Evolutionary conservation across 2,329 filamentous ascomycete genomes (phyloP).

Genomic region (Clonostachys rosea): DNA sequence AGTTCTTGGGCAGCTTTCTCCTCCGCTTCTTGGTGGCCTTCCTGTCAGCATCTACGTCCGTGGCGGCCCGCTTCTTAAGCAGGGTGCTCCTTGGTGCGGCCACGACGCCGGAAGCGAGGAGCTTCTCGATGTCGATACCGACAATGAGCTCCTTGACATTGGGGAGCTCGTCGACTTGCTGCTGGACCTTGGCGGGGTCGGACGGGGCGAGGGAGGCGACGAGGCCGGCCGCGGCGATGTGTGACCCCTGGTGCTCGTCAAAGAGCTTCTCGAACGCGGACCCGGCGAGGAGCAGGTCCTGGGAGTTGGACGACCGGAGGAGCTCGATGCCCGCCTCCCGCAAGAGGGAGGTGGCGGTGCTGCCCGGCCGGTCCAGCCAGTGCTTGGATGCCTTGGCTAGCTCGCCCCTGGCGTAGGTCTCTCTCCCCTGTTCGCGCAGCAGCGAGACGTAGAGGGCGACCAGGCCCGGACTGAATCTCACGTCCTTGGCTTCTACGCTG

Average conservation of each 20-base stretch:
- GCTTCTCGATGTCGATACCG: constrained; percentile 53
- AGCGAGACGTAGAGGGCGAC: constrained; percentile 76
- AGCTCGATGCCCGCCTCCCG: constrained; percentile 80
- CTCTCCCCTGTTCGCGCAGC: constrained; percentile 72
- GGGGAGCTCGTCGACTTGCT: constrained; percentile 53
- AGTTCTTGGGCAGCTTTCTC: constrained; percentile 66
- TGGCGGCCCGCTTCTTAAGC: constrained; percentile 43
- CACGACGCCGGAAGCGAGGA: constrained; percentile 63
- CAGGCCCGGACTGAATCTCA: constrained; percentile 79
- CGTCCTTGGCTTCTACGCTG: constrained; percentile 54
- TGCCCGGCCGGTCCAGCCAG: constrained; percentile 61
- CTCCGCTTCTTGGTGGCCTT: constrained; percentile 50
- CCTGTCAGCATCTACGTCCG: constrained; percentile 23
- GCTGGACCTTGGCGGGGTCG: constrained; percentile 49
- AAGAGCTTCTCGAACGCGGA: constrained; percentile 76
- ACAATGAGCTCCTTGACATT: constrained; percentile 57
- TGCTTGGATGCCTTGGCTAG: constrained; percentile 75
- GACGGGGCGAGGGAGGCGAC: constrained; percentile 72
- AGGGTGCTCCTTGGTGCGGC: constrained; percentile 27
- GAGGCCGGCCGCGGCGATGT: constrained; percentile 73
- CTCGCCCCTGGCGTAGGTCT: constrained; percentile 65
- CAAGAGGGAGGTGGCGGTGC: constrained; percentile 57
- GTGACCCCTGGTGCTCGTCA: constrained; percentile 60
- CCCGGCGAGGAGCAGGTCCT: constrained; percentile 66
- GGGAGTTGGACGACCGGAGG: constrained; percentile 65